A percentile compares a stretch with the other conserved stretches of the same genome.
Conservation (phyloP, 768 basidiomycete genomes). For the Rhizopogon vulgaris region DNA sequence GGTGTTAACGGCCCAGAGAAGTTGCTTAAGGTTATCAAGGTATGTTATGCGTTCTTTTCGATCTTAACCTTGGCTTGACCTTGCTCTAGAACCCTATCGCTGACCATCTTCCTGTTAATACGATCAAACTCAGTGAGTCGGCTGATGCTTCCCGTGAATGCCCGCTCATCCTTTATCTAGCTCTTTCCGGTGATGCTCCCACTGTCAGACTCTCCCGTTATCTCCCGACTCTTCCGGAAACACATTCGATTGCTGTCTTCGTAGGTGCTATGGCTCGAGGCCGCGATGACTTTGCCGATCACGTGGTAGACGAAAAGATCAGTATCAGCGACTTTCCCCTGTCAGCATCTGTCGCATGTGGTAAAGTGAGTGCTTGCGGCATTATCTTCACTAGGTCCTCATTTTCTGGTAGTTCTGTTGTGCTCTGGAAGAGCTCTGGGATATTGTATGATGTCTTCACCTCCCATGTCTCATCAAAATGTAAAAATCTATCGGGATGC, state of each 20-base stretch:
- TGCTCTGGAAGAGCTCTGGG: slow-evolving; percentile 92
- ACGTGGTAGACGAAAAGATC: slow-evolving; percentile 92
- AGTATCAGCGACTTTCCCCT: slow-evolving; percentile 91
- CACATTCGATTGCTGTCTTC: slow-evolving; percentile 89
- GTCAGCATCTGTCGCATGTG: slow-evolving; percentile 92
- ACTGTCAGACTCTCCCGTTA: slow-evolving; percentile 77
- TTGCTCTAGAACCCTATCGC: slow-evolving; percentile 76
- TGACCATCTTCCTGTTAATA: slow-evolving; percentile 93
- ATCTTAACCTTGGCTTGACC: slow-evolving; percentile 2
- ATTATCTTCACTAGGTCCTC: not conserved
- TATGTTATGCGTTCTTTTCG: slow-evolving; percentile 23
- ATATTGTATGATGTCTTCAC: slow-evolving; percentile 55
- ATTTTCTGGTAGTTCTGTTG: slow-evolving; percentile 65
- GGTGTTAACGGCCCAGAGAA: slow-evolving; percentile 97
- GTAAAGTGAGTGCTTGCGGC: slow-evolving; percentile 61
- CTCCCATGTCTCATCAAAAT: slow-evolving; percentile 5
- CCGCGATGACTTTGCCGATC: slow-evolving; percentile 95
- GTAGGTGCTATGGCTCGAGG: slow-evolving; percentile 99
- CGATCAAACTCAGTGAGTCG: slow-evolving; percentile 86
- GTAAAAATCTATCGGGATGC: slow-evolving; percentile 7
- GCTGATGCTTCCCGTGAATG: not conserved
- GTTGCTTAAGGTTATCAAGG: slow-evolving; percentile 94
- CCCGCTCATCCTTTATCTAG: slow-evolving; percentile 32
- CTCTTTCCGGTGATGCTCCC: slow-evolving; percentile 87
- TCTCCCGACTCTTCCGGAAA: slow-evolving; percentile 78